Evolutionary conservation across 148 eudicot genomes (phyloP).

Genomic region (Cornus florida): DNA sequence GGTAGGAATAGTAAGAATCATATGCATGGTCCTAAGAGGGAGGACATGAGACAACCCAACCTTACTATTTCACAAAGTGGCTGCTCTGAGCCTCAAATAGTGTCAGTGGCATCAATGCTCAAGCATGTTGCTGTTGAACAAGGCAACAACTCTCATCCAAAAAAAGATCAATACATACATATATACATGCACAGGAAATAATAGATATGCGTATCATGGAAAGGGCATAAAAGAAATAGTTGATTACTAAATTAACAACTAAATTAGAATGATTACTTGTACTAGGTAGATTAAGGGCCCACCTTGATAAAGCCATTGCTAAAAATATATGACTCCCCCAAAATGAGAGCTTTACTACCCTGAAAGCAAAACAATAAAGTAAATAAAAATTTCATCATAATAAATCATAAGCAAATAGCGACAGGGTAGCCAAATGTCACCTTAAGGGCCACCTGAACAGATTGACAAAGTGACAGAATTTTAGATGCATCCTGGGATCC

Average conservation of each 20-base stretch:
- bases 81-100: too few relatives aligned
- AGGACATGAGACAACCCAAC: too few relatives aligned
- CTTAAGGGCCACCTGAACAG: conserved; percentile 81
- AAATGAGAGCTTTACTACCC: conserved; percentile 66
- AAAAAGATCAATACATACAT: background rate
- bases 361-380: conserved; percentile 33
- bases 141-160: too few relatives aligned
- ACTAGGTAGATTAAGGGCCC: conserved; percentile 8
- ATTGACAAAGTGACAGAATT: conserved; percentile 74
- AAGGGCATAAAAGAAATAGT: too few relatives aligned
- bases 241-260: background rate
- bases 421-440: conserved; percentile 28
- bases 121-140: too few relatives aligned
- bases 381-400: conserved; percentile 2
- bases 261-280: background rate
- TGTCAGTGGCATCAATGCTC: too few relatives aligned
- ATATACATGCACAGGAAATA: background rate
- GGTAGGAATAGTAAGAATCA: too few relatives aligned
- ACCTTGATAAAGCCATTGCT: conserved; percentile 90
- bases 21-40: too few relatives aligned
- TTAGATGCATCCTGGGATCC: conserved; percentile 84
- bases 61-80: too few relatives aligned
- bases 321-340: conserved; percentile 84
- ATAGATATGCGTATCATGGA: background rate
- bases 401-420: background rate